phyloP scores from a whole-genome alignment of 108 stramenopile genomes.

The Parmales sp. region DNA sequence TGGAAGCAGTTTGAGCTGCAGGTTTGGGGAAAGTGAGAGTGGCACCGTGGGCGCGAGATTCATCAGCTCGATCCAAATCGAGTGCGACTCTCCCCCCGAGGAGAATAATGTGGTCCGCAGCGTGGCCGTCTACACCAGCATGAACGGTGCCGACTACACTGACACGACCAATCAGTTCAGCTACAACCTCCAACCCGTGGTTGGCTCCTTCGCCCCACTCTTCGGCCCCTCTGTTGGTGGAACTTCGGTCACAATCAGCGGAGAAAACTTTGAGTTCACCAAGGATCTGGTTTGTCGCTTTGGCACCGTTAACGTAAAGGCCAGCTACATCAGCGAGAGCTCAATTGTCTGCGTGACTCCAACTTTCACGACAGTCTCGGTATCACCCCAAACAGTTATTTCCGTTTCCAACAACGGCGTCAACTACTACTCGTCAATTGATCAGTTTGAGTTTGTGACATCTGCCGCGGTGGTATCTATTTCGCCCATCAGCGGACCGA shows the following conservation, averaged over 20 bases:
- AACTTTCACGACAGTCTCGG: background rate
- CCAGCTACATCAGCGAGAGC: constrained; percentile 15
- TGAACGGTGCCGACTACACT: background rate
- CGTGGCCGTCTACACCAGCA: background rate
- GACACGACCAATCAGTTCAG: background rate
- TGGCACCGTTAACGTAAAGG: constrained; percentile 9
- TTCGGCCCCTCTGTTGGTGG: constrained; percentile 20
- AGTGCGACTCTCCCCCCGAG: background rate
- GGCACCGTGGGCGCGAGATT: background rate
- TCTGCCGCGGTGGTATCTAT: background rate
- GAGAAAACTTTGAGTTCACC: constrained; percentile 7
- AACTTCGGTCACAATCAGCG: constrained; percentile 17
- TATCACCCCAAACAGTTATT: too few relatives aligned
- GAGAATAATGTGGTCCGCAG: background rate
- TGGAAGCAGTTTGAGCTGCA: constrained; percentile 8
- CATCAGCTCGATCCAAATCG: background rate
- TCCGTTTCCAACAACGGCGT: constrained; percentile 17
- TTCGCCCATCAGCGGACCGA: constrained; percentile 18
- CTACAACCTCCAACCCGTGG: background rate
- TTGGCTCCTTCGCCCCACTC: constrained; percentile 3
- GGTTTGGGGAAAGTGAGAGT: constrained; percentile 20
- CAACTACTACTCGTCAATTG: background rate
- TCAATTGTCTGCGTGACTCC: constrained; percentile 8
- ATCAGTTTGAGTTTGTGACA: background rate
- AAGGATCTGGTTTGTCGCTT: constrained; percentile 19